These are phyloP conservation scores for Neofusicoccum sp. DNA, from an alignment of 2,329 filamentous ascomycete genomes.

Conservation along the genomic window DNA sequence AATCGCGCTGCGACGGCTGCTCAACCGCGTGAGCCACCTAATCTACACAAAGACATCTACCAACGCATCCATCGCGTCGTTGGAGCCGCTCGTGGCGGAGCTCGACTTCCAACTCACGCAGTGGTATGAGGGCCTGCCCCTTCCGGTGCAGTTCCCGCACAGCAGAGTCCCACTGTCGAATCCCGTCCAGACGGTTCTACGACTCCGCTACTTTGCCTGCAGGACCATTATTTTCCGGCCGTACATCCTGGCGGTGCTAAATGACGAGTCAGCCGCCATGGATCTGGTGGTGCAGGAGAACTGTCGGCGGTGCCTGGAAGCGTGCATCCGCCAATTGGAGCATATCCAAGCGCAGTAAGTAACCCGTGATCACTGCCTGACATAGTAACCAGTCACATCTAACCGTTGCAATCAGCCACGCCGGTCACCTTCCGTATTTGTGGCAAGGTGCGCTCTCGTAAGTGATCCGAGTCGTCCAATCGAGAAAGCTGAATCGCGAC, in stretches of 20 bases:
- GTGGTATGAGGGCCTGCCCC: slow-evolving; percentile 79
- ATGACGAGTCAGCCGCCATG: slow-evolving; percentile 72
- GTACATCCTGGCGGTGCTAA: slow-evolving; percentile 77
- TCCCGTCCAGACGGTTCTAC: slow-evolving; percentile 76
- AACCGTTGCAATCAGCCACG: slow-evolving; percentile 57
- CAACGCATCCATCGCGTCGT: slow-evolving; percentile 69
- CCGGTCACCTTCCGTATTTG: slow-evolving; percentile 81
- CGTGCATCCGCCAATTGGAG: slow-evolving; percentile 77
- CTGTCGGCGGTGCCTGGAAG: slow-evolving; percentile 80
- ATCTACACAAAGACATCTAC: slow-evolving; percentile 70
- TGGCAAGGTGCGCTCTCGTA: slow-evolving; percentile 75
- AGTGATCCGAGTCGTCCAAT: slow-evolving; percentile 24
- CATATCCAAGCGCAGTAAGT: slow-evolving; percentile 76
- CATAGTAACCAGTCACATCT: slow-evolving; percentile 10
- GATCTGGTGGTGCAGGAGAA: slow-evolving; percentile 75
- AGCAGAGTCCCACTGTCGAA: slow-evolving; percentile 67
- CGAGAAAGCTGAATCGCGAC: not conserved
- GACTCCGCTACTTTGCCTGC: slow-evolving; percentile 81
- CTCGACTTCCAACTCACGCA: slow-evolving; percentile 81
- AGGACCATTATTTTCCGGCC: slow-evolving; percentile 85
- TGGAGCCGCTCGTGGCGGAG: slow-evolving; percentile 78
- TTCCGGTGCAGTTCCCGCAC: slow-evolving; percentile 76
- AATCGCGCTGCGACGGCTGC: slow-evolving; percentile 74
- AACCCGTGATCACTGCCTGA: slow-evolving; percentile 12
- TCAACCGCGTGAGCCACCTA: slow-evolving; percentile 78